Conservation (phyloP, 352 stramenopile species). For the Blastocystis sp. region DNA sequence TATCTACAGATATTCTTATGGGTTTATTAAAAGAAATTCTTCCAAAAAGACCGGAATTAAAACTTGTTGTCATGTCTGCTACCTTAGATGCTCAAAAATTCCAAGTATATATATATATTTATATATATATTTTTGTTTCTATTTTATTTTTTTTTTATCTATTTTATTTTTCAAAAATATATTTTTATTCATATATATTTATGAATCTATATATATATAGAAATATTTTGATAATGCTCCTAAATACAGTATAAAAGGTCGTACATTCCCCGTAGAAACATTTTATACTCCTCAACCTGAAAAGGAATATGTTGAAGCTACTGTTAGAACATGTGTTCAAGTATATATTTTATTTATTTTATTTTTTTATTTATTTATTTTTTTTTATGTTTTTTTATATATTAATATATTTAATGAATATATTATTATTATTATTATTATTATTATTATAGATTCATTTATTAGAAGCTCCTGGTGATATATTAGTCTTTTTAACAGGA, state of each 20-base stretch:
- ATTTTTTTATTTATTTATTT: too few relatives aligned
- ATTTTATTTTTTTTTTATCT: not conserved
- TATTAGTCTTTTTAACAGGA: slow-evolving; percentile 94
- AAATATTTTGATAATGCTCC: slow-evolving; percentile 78
- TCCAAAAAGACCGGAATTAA: slow-evolving; percentile 71
- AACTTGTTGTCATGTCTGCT: slow-evolving; percentile 92
- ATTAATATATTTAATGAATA: too few relatives aligned
- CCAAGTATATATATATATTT: slow-evolving; percentile 41
- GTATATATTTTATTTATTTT: slow-evolving; percentile 20
- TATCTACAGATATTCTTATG: slow-evolving; percentile 90
- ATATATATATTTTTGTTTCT: not conserved
- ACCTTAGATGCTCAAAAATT: slow-evolving; percentile 96
- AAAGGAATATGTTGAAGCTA: slow-evolving; percentile 85
- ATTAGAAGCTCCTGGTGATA: slow-evolving; percentile 80
- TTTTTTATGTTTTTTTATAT: too few relatives aligned
- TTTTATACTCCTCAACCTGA: slow-evolving; percentile 90
- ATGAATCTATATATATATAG: slow-evolving; percentile 54
- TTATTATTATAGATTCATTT: slow-evolving; percentile 85
- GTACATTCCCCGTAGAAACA: slow-evolving; percentile 86
- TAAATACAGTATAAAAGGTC: slow-evolving; percentile 75
- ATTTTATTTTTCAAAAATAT: not conserved
- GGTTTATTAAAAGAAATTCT: slow-evolving; percentile 90
- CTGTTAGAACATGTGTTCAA: slow-evolving; percentile 48
- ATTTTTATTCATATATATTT: slow-evolving; percentile 63
- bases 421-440: too few relatives aligned